Evolutionary conservation across 2,329 filamentous ascomycete genomes (phyloP).

Genomic region (Hysterium pulicare): DNA sequence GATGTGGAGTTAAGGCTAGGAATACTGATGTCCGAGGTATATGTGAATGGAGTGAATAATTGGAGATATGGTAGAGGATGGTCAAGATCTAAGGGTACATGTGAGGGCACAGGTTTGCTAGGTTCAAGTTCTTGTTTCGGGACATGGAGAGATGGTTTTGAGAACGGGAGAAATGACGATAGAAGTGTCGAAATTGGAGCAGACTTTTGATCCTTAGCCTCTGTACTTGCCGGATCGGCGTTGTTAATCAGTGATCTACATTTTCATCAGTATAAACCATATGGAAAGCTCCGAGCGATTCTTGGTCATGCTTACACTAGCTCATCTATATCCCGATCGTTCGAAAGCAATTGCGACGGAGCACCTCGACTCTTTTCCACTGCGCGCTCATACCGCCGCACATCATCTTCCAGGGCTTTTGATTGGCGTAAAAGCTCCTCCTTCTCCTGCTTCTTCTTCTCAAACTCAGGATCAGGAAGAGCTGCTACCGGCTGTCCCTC

Average conservation of each 20-base stretch:
- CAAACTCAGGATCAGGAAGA: conserved; percentile 20
- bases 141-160: conserved; percentile 18
- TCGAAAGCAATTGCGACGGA: background rate
- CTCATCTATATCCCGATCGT: conserved; percentile 12
- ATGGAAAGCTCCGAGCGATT: background rate
- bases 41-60: conserved; percentile 66
- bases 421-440: conserved; percentile 25
- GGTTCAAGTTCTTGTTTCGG: conserved; percentile 26
- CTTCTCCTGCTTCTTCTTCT: conserved; percentile 29
- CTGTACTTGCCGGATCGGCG: background rate
- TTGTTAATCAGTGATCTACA: conserved; percentile 10
- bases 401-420: conserved; percentile 28
- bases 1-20: conserved; percentile 12
- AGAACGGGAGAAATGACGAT: conserved; percentile 41
- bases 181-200: conserved; percentile 32
- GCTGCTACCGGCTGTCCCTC: conserved; percentile 1
- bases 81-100: conserved; percentile 60
- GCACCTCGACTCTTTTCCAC: conserved; percentile 24
- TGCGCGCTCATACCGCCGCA: conserved; percentile 25
- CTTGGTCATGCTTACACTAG: conserved; percentile 18
- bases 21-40: conserved; percentile 51
- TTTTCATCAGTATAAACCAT: background rate
- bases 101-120: conserved; percentile 53
- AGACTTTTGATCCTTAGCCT: conserved; percentile 12
- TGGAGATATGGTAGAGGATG: conserved; percentile 68